Conservation (phyloP, 73 alveolate species). For the Paramecium sonneborni region DNA sequence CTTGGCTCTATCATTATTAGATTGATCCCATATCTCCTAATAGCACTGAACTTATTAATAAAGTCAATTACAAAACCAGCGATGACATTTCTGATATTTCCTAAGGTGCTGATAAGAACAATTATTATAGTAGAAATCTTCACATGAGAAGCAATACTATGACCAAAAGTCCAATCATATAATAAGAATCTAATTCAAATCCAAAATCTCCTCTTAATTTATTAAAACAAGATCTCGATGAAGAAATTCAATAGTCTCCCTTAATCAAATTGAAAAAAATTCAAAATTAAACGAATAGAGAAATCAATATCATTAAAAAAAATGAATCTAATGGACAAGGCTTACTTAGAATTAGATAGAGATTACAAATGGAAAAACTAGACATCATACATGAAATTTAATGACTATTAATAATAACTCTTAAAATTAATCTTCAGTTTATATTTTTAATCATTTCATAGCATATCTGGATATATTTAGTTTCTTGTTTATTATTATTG, state of each 20-base stretch:
- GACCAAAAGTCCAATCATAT: not conserved
- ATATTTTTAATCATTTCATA: not conserved
- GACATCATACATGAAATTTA: constrained; percentile 10
- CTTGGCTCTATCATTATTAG: constrained; percentile 1
- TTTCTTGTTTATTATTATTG: not conserved
- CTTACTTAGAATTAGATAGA: not conserved
- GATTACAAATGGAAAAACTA: not conserved
- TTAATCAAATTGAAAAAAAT: not conserved
- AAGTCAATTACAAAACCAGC: not conserved
- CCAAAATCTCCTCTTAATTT: not conserved
- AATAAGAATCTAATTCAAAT: not conserved
- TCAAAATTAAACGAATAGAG: not conserved
- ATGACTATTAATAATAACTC: constrained; percentile 2
- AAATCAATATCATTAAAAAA: not conserved
- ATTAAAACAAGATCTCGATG: not conserved
- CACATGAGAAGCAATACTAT: constrained; percentile 35
- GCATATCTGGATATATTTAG: not conserved
- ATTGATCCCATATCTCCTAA: constrained; percentile 48
- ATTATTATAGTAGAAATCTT: not conserved
- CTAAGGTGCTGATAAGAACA: not conserved
- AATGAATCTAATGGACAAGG: not conserved
- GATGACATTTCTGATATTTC: constrained; percentile 4
- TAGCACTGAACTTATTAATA: not conserved
- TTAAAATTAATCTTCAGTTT: not conserved
- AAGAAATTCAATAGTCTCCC: constrained; percentile 24